Base-by-base conservation (phyloP, 1,139 yeast species). In the Blastobotrys malaysiensis region DNA sequence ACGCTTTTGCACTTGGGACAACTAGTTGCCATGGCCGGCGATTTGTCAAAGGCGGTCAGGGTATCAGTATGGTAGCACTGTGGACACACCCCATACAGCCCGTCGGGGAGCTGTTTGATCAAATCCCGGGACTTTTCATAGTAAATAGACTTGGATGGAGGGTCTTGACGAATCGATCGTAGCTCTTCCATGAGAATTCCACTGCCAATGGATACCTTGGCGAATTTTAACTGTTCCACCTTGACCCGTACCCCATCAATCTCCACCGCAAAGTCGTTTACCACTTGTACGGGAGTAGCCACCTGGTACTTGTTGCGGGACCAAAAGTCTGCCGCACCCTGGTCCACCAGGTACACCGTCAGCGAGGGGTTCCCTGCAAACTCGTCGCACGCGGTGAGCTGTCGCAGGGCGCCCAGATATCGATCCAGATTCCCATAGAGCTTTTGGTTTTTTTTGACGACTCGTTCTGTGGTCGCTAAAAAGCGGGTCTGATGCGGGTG, bases 401-500 rank as follows among this genome's bases (percentile, higher is more conserved):
- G 39, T 48, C 82, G 69, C 7, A 81, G 65, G 59, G 80, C 76
- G 0, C 80, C 89, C 16, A 86, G 54, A 53, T 78, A 77, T 52
- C 77, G 76, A 55, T 76, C 80, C 1, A 84, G 54, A 0, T 77
- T 56, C 61, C 13, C 80, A 76, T 27, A 55, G 4, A 51, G 69
- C 63, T 45, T 67, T 0, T 43, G 45, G 14, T 51, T 45, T n/a
- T 53, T 52, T 20, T 54, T 56, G 16, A 61, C 55, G 22, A 65
- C 58, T 20, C 69, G 58, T 22, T 61, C 62, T 1, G 67, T 69
- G 0, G 61, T 61, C 1, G 69, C 62, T 3, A 86, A 82, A 63
- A 81, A 88, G 47, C 90, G 73, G 0, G 95, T 84, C 51, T 74
- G 77, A 58, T 82, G 75, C 0, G 86, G 76, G 66, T 87, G 93